A percentile compares a stretch with the other conserved stretches of the same genome.
phyloP scores from a whole-genome alignment of 257 asterid species.

The Fraxinus cuspidata region DNA sequence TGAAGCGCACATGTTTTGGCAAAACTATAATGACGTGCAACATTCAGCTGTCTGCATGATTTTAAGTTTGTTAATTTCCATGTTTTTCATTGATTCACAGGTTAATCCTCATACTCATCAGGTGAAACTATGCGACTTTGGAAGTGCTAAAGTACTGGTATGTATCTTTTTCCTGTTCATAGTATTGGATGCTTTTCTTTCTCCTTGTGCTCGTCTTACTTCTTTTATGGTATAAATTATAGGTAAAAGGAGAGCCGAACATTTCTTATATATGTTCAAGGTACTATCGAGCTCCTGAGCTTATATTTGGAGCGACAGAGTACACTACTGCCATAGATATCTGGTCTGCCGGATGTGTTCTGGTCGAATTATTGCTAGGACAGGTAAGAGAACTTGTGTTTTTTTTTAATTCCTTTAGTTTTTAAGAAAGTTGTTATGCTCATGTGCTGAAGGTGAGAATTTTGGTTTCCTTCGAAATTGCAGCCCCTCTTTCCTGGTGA shows the following conservation, averaged over 20 bases:
- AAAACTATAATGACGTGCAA: background rate
- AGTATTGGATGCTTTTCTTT: no score
- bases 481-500: background rate
- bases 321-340: constrained; percentile 62
- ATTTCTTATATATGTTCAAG: constrained; percentile 64
- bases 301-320: constrained; percentile 64
- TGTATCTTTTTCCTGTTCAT: constrained; percentile 11
- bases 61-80: background rate
- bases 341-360: constrained; percentile 67
- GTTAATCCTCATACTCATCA: constrained; percentile 92
- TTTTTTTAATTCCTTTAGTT: background rate
- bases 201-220: background rate
- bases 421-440: background rate
- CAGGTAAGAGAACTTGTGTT: constrained; percentile 37
- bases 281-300: constrained; percentile 63
- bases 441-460: background rate
- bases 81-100: constrained; percentile 34
- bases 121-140: constrained; percentile 91
- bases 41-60: constrained; percentile 8
- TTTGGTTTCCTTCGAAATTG: background rate
- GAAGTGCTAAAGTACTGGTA: constrained; percentile 89
- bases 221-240: constrained; percentile 12
- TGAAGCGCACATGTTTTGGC: background rate
- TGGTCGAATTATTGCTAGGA: constrained; percentile 60
- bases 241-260: constrained; percentile 70